Percentiles rank a stretch among this genome's conserved stretches.
Conservation (phyloP, 1,139 yeast species). For the Suhomyces kunorum region DNA sequence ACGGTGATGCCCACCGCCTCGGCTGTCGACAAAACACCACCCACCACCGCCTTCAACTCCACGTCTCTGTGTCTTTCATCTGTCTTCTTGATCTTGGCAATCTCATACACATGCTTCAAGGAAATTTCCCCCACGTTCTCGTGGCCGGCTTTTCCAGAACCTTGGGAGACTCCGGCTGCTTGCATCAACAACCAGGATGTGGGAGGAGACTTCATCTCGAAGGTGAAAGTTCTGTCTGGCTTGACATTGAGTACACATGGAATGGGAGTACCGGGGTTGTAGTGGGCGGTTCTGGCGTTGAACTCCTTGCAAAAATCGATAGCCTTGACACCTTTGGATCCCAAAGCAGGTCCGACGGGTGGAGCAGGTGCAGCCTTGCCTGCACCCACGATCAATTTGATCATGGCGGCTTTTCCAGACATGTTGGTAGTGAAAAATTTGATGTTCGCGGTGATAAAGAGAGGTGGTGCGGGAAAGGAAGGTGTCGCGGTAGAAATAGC, state of each 20-base stretch:
- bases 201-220: constrained; percentile 89
- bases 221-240: constrained; percentile 89
- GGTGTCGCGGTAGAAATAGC: too few species aligned
- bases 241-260: constrained; percentile 83
- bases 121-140: constrained; percentile 69
- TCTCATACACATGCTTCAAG: constrained; percentile 88
- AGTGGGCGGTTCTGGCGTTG: constrained; percentile 92
- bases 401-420: constrained; percentile 51
- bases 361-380: constrained; percentile 99
- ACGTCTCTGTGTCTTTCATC: constrained; percentile 77
- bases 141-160: constrained; percentile 57
- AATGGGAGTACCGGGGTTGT: constrained; percentile 81
- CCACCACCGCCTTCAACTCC: constrained; percentile 75
- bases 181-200: constrained; percentile 83
- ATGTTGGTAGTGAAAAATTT: constrained; percentile 18
- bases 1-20: constrained; percentile 84
- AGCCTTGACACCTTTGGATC: constrained; percentile 98
- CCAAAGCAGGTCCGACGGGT: constrained; percentile 98
- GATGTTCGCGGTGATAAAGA: constrained; percentile 5
- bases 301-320: constrained; percentile 98
- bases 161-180: constrained; percentile 83
- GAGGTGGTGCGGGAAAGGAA: constrained; percentile 3
- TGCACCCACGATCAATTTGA: constrained; percentile 94
- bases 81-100: constrained; percentile 89
- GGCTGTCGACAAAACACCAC: constrained; percentile 84